phyloP scores from a whole-genome alignment of 441 rosid genomes.

The Omphalea diandra region DNA sequence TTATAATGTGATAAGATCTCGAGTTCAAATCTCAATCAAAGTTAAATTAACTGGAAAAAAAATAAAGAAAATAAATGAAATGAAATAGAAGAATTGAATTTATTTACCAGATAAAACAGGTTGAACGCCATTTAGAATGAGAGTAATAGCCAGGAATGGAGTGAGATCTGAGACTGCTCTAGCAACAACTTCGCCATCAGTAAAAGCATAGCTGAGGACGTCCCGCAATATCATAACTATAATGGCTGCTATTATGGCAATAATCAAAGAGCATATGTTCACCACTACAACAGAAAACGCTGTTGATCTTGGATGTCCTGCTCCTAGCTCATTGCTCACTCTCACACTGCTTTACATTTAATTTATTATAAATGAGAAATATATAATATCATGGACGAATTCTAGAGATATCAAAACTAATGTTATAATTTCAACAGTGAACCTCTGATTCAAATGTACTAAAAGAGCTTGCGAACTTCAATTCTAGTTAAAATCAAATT shows the following conservation, averaged over 20 bases:
- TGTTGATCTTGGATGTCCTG: slow-evolving; percentile 44
- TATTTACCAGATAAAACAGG: slow-evolving; percentile 48
- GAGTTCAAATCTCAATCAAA: too few relatives aligned
- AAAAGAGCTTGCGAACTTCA: too few relatives aligned
- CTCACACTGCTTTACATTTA: slow-evolving; percentile 38
- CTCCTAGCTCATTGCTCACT: slow-evolving; percentile 54
- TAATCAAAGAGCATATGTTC: slow-evolving; percentile 28
- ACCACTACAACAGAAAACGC: slow-evolving; percentile 36
- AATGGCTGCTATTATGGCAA: slow-evolving; percentile 28
- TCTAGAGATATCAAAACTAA: too few relatives aligned
- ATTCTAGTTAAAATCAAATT: too few relatives aligned
- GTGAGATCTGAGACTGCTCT: slow-evolving; percentile 44
- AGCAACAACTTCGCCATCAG: slow-evolving; percentile 35
- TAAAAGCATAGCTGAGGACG: slow-evolving; percentile 47
- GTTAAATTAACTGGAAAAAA: too few relatives aligned
- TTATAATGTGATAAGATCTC: too few relatives aligned
- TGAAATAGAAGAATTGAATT: not conserved
- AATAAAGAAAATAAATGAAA: too few relatives aligned
- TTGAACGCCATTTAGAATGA: slow-evolving; percentile 45
- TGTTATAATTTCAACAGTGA: too few relatives aligned
- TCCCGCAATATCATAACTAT: slow-evolving; percentile 33
- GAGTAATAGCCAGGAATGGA: slow-evolving; percentile 40
- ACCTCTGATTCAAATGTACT: too few relatives aligned
- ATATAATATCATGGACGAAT: too few relatives aligned
- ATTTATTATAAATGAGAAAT: too few relatives aligned